Evolutionary conservation across 768 basidiomycete genomes (phyloP).

Genomic region (Rhizopogon roseolus): DNA sequence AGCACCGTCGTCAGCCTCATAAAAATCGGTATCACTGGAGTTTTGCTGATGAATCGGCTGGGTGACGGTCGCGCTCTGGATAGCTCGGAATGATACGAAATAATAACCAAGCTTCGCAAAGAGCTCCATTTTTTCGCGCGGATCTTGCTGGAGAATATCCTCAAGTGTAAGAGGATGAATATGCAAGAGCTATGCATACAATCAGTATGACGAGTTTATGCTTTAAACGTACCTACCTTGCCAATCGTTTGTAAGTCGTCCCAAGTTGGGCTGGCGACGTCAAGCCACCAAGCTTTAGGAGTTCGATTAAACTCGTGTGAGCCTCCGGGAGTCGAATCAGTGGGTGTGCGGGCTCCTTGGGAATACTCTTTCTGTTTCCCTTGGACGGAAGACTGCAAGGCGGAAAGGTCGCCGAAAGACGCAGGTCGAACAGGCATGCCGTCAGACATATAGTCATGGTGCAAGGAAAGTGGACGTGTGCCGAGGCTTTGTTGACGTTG

Average conservation of each 20-base stretch:
- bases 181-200: constrained; percentile 57
- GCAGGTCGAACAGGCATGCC: constrained; percentile 22
- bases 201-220: not conserved
- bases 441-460: constrained; percentile 33
- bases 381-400: constrained; percentile 31
- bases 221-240: constrained; percentile 46
- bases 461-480: constrained; percentile 6
- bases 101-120: constrained; percentile 90
- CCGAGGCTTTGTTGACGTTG: not conserved
- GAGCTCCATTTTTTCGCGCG: constrained; percentile 85
- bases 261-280: constrained; percentile 83
- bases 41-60: constrained; percentile 32
- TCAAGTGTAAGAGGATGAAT: constrained; percentile 92
- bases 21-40: constrained; percentile 14
- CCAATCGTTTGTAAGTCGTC: constrained; percentile 84
- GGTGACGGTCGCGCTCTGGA: constrained; percentile 52
- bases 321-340: not conserved
- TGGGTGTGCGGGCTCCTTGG: not conserved
- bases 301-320: constrained; percentile 6
- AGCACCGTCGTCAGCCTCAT: constrained; percentile 34
- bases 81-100: constrained; percentile 81
- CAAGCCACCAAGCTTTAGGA: constrained; percentile 82
- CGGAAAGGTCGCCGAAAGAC: constrained; percentile 24
- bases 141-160: constrained; percentile 88
- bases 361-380: constrained; percentile 39